Evolutionary conservation across 176 grass and related monocot species (phyloP), one percentile per base, ranked within the genome.

Genomic region (Puccinellia tenuiflora): DNA sequence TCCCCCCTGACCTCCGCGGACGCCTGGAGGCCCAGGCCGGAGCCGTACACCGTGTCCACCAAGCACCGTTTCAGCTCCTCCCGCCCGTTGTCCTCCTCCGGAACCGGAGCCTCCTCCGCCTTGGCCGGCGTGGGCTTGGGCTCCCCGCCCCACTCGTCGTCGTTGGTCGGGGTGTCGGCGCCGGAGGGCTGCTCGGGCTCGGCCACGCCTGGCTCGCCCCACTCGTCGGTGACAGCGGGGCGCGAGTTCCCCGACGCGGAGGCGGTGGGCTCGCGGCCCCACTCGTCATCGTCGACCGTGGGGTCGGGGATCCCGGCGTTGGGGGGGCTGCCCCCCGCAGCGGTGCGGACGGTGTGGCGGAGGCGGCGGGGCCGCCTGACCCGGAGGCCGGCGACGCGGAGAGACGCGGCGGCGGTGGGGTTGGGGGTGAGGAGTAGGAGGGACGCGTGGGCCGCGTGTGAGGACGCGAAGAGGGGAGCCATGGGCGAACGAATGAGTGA

Each of bases 1-100:
- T 96, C 96, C n/a, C 87, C 96, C 64, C 96, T 95, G 47, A 85
- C 78, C 81, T 96, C 93, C 37, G 87, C 10, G 37, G 96, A 95
- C 54, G 91, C 89, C 29, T 89, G 79, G 75, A 95, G 88, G 18
- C 96, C 96, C 24, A 98, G 84, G 33, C 95, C 92, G 43, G 84
- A 90, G 10, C 91, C 93, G 62, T 95, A 98, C 7, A 92, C 83
- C 22, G 87, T 84, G 72, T 99, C 96, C n/a, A 92, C 91, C 48
- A 94, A 62, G 80, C 96, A 99, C 50, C 84, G 85, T 81, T 99
- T 99, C 55, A 99, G 85, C 63, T 93, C 89, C 68, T 69, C 88
- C 34, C 76, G 60, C 75, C 77, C 82, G 45, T 31, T 50, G 68
- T 69, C 80, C 29, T 91, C 80, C 28, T 53, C 82, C 56, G 84